Conservation (phyloP, 2,329 filamentous ascomycete genomes). For the Alternaria sp. region DNA sequence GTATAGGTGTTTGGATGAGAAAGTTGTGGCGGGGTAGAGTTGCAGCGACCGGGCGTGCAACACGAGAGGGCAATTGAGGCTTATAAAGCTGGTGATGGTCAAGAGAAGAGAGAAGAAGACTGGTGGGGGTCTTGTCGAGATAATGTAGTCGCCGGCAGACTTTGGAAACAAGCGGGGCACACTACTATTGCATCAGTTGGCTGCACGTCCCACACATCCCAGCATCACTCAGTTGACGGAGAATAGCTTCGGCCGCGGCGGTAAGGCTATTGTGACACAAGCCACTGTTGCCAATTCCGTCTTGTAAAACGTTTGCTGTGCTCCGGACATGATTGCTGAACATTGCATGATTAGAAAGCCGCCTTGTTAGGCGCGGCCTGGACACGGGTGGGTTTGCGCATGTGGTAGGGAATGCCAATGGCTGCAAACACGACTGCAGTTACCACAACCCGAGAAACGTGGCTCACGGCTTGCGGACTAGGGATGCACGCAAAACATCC, state of each 20-base stretch:
- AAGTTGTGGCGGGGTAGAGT: conserved; percentile 38
- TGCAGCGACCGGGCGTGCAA: conserved; percentile 45
- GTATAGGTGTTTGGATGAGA: conserved; percentile 9
- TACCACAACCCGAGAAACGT: not conserved
- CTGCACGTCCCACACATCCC: conserved; percentile 30
- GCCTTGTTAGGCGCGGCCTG: not conserved
- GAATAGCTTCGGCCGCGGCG: conserved; percentile 41
- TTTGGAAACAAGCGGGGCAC: conserved; percentile 45
- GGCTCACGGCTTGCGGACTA: not conserved
- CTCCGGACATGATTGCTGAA: conserved; percentile 17
- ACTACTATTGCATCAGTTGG: conserved; percentile 35
- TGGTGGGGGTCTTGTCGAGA: conserved; percentile 41
- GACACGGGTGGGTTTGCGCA: conserved; percentile 5
- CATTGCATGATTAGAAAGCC: conserved; percentile 18
- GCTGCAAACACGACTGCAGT: not conserved
- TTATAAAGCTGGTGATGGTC: conserved; percentile 30
- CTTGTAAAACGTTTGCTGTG: conserved; percentile 13
- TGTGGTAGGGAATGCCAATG: not conserved
- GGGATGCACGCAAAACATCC: conserved; percentile 9
- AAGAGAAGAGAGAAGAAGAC: conserved; percentile 27
- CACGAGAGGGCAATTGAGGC: conserved; percentile 34
- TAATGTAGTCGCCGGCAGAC: conserved; percentile 48
- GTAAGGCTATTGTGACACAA: conserved; percentile 24
- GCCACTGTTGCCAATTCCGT: conserved; percentile 26
- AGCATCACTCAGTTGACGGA: conserved; percentile 15